Evolutionary conservation across 257 asterid genomes (phyloP), one percentile per base, ranked within the genome.

Genomic region (Coffea canephora): DNA sequence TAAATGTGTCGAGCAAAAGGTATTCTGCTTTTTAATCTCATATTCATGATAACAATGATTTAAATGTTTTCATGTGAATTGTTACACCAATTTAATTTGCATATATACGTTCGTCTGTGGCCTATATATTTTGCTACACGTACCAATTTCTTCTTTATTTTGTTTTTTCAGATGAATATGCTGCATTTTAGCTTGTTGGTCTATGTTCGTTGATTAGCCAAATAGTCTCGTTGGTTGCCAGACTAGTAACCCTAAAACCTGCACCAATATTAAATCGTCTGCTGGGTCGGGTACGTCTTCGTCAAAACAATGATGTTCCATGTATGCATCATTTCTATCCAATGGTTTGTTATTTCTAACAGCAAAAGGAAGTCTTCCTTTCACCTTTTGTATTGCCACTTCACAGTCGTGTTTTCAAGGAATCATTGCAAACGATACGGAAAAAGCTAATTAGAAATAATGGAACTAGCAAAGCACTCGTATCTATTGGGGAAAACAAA

Each of bases 391-490:
- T 8, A 69, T 19, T 73, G 7, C 65, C 21, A 36, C 34, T 59
- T 55, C 31, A 45, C 69, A 62, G 61, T 78, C 50, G 61, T 78
- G 73, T 23, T 81, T 78, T 46, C 49, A 71, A 64, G 62, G 78
- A 81, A 84, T 84, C 87, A 81, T 84, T 81, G 79, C 87, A 73
- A 74, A 81, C 70, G 79, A 84, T 68, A 73, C 65, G 83, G 75
- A 80, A 72, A 72, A 79, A 79, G 73, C 54, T 62, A n/a, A 75
- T 21, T 5, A 34, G n/a, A 78, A 71, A 71, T 59, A 61, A 69
- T 41, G 39, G 61, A 57, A 78, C 62, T 16, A 55, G 64, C 45
- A 61, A 76, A 76, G 62, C 71, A 75, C 34, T 31, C 5, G 41
- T 34, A 55, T 71, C 45, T 36, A 8, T 14, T 9, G 27, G 31